Percentiles rank a stretch among this genome's conserved stretches.
Conservation (phyloP, 108 stramenopile species). For the Nitzschia sp. region DNA sequence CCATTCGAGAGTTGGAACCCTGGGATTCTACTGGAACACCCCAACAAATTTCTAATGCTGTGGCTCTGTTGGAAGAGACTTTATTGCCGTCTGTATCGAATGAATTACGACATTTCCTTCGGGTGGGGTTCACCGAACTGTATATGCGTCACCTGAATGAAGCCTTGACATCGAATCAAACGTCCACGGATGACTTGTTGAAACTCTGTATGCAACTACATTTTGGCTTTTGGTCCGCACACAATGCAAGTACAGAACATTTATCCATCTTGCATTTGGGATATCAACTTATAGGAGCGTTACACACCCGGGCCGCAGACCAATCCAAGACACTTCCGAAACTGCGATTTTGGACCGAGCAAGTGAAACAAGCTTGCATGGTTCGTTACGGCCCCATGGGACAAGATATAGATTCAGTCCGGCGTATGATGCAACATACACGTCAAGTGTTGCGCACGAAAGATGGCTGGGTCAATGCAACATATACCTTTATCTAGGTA, state of each 20-base stretch:
- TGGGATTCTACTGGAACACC: not conserved
- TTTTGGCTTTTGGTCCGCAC: slow-evolving; percentile 51
- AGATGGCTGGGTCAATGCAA: slow-evolving; percentile 14
- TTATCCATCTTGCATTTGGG: slow-evolving; percentile 69
- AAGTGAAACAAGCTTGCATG: slow-evolving; percentile 67
- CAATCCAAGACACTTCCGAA: slow-evolving; percentile 34
- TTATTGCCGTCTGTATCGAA: slow-evolving; percentile 10
- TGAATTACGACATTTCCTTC: slow-evolving; percentile 45
- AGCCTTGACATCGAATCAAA: not conserved
- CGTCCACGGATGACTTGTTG: slow-evolving; percentile 1
- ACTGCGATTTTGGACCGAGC: slow-evolving; percentile 76
- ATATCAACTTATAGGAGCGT: slow-evolving; percentile 46
- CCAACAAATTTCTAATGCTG: slow-evolving; percentile 28
- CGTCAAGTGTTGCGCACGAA: slow-evolving; percentile 49
- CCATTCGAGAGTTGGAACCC: not conserved
- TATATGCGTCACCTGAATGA: slow-evolving; percentile 69
- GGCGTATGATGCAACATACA: slow-evolving; percentile 65
- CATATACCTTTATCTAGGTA: slow-evolving; percentile 8
- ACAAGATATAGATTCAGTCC: slow-evolving; percentile 50
- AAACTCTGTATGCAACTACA: slow-evolving; percentile 51
- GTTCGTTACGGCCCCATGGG: slow-evolving; percentile 65
- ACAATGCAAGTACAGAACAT: slow-evolving; percentile 82
- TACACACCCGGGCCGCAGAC: slow-evolving; percentile 14
- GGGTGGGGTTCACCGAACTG: slow-evolving; percentile 48
- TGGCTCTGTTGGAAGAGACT: slow-evolving; percentile 13